Evolutionary conservation across 768 basidiomycete genomes (phyloP), one percentile per base, ranked within the genome.

Genomic region (Hypholoma sublateritium): DNA sequence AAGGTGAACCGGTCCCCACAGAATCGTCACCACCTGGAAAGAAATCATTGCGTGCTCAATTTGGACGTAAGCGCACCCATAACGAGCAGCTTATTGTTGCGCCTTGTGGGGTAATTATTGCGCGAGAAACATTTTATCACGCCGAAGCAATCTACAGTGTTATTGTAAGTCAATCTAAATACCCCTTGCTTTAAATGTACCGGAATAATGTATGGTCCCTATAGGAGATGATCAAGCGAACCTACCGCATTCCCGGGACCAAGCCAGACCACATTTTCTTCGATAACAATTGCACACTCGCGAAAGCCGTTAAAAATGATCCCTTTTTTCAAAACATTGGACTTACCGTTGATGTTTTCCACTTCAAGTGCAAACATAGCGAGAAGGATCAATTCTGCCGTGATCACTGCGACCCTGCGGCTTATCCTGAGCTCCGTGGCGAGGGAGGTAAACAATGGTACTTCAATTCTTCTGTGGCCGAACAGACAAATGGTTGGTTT

Each of bases 381-480:
- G 34, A 47, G 6, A 42, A 45, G 1, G 66, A 70, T 25, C 39
- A 11, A 1, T 60, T 58, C 25, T 70, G 69, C 45, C 59, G 55
- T 12, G 2, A 46, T 4, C 46, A 69, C 36, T 70, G 69, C 55
- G 62, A 67, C 52, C 65, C 64, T 6, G 36, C 39, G 0, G 35
- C n/a, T 32, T 74, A 0, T 77, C 72, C 0, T 50, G 67, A 1
- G 55, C 59, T 14, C 12, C 37, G 12, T 4, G 37, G 37, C 4
- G 37, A 39, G 12, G 37, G n/a, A 4, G 12, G 12, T 13, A 39
- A 39, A 39, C 13, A 3, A 14, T 39, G 37, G 37, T 39, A 4
- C 14, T 62, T 62, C 22, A 79, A 77, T 35, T 74, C 69, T 0
- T 78, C 72, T 0, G 52, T 68, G 1, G 55, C 59, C 5, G 50